A percentile compares a stretch with the other conserved stretches of the same genome.
Evolutionary conservation across 805 yeast genomes (phyloP).

Genomic region (Candida argentea): DNA sequence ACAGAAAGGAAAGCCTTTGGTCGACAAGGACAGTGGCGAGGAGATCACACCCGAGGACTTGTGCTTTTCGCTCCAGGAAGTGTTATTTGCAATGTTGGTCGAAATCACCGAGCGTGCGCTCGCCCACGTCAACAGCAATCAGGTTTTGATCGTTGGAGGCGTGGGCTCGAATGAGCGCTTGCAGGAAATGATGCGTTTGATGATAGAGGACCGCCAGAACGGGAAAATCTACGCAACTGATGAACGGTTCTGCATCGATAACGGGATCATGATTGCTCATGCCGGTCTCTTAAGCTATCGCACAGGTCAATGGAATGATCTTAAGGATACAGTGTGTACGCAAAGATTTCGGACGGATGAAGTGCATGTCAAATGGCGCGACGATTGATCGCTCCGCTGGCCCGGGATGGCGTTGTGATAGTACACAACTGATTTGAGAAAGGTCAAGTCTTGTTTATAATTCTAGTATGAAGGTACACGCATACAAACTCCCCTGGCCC

Average conservation of each 20-base stretch:
- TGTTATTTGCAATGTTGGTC: conserved; percentile 89
- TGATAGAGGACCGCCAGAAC: conserved; percentile 76
- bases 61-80: conserved; percentile 89
- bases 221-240: conserved; percentile 93
- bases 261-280: conserved; percentile 98
- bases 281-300: conserved; percentile 86
- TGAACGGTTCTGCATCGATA: conserved; percentile 93
- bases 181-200: conserved; percentile 93
- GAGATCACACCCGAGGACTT: conserved; percentile 72
- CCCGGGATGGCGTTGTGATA: too few relatives aligned
- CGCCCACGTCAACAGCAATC: conserved; percentile 89
- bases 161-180: conserved; percentile 92
- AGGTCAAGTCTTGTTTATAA: too few relatives aligned
- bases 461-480: too few relatives aligned
- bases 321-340: conserved; percentile 74
- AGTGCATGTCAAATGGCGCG: conserved; percentile 85
- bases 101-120: conserved; percentile 97
- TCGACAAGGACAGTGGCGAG: conserved; percentile 36
- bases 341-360: conserved; percentile 94
- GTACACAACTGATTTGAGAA: too few relatives aligned
- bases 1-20: conserved; percentile 19
- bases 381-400: too few relatives aligned
- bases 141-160: conserved; percentile 94
- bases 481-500: too few relatives aligned
- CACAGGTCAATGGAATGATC: conserved; percentile 56